Conservation (phyloP, 1,139 yeast species). For the Meyerozyma smithsonii region DNA sequence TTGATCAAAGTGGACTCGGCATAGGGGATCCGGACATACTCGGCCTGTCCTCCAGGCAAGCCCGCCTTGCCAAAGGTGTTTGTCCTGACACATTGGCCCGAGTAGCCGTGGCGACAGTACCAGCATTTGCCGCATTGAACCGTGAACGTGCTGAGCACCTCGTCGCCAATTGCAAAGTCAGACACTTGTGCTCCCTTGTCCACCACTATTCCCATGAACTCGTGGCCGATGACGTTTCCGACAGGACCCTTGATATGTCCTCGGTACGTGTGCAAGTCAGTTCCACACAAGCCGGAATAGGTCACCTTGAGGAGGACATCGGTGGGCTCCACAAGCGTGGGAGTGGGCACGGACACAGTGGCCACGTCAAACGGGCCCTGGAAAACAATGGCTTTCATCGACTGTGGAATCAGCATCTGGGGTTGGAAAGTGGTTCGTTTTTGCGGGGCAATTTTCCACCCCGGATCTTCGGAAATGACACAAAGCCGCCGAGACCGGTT, state of each 20-base stretch:
- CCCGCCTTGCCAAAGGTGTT: slow-evolving; percentile 53
- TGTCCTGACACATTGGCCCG: slow-evolving; percentile 49
- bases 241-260: slow-evolving; percentile 45
- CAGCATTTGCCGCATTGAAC: slow-evolving; percentile 54
- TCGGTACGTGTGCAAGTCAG: slow-evolving; percentile 57
- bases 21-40: slow-evolving; percentile 52
- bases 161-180: slow-evolving; percentile 36
- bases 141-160: slow-evolving; percentile 49
- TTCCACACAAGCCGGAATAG: slow-evolving; percentile 57
- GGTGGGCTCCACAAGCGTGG: slow-evolving; percentile 30
- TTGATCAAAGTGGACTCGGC: slow-evolving; percentile 49
- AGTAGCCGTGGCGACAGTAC: slow-evolving; percentile 48
- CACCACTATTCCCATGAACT: slow-evolving; percentile 41
- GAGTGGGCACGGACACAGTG: slow-evolving; percentile 41
- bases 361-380: slow-evolving; percentile 44
- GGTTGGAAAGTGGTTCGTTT: slow-evolving; percentile 7
- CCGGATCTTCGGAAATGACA: not conserved
- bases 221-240: slow-evolving; percentile 49
- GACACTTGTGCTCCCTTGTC: slow-evolving; percentile 31
- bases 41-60: slow-evolving; percentile 59
- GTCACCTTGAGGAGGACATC: slow-evolving; percentile 52
- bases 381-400: slow-evolving; percentile 57
- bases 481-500: no score
- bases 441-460: slow-evolving; percentile 3
- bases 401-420: slow-evolving; percentile 12